Evolutionary conservation across 2,329 filamentous ascomycete species (phyloP).

Genomic region (Claviceps digitariae): DNA sequence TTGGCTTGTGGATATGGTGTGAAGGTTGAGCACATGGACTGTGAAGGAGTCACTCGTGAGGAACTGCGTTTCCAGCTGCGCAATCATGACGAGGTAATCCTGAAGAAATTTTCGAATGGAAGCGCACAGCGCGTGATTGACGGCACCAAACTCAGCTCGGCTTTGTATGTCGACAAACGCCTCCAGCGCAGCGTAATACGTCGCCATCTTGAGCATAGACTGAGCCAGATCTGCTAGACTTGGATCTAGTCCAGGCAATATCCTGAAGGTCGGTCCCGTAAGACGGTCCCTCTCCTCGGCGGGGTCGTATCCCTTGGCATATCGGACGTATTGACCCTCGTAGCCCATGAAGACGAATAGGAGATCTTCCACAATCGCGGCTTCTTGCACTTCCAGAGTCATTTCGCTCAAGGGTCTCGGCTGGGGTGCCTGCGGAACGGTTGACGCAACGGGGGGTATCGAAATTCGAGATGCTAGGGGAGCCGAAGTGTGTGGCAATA

Average conservation of each 20-base stretch:
- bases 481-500: slow-evolving; percentile 53
- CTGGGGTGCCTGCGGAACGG: slow-evolving; percentile 60
- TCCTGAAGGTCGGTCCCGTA: slow-evolving; percentile 66
- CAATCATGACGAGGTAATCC: slow-evolving; percentile 85
- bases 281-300: slow-evolving; percentile 75
- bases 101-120: slow-evolving; percentile 82
- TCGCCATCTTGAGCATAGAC: slow-evolving; percentile 88
- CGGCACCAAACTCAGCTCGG: slow-evolving; percentile 79
- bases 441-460: slow-evolving; percentile 57
- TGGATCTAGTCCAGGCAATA: slow-evolving; percentile 74
- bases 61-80: slow-evolving; percentile 86
- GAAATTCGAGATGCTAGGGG: slow-evolving; percentile 57
- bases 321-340: slow-evolving; percentile 94
- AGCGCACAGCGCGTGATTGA: slow-evolving; percentile 94
- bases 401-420: slow-evolving; percentile 58
- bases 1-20: slow-evolving; percentile 79
- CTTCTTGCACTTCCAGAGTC: slow-evolving; percentile 70
- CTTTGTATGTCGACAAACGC: slow-evolving; percentile 92
- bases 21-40: slow-evolving; percentile 81
- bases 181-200: slow-evolving; percentile 82
- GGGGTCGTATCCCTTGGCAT: slow-evolving; percentile 69
- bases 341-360: slow-evolving; percentile 96
- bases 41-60: slow-evolving; percentile 83
- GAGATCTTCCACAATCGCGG: slow-evolving; percentile 76
- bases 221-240: slow-evolving; percentile 76